A percentile compares a stretch with the other conserved stretches of the same genome.
These are phyloP conservation scores for Zarea fungicola DNA, from an alignment of 2,329 filamentous ascomycete genomes.

Conservation along the genomic window DNA sequence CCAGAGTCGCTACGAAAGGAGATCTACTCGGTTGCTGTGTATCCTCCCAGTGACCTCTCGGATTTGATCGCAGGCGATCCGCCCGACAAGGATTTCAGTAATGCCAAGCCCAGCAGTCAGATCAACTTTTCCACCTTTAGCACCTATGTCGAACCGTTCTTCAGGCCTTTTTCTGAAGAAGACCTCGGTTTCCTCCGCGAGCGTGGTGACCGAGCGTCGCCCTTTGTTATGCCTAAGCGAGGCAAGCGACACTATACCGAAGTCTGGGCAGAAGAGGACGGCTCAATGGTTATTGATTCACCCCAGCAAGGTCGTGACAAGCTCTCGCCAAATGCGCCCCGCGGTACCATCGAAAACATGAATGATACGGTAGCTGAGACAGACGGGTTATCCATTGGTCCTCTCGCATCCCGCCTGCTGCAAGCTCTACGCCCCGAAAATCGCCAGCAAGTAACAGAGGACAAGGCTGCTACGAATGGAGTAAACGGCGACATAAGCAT, in stretches of 20 bases:
- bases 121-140: slow-evolving; percentile 91
- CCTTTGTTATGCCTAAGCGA: slow-evolving; percentile 81
- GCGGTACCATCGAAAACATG: slow-evolving; percentile 81
- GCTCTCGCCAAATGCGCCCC: slow-evolving; percentile 72
- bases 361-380: slow-evolving; percentile 82
- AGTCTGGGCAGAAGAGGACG: slow-evolving; percentile 92
- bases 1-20: slow-evolving; percentile 77
- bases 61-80: slow-evolving; percentile 84
- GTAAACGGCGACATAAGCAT: slow-evolving; percentile 50
- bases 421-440: slow-evolving; percentile 76
- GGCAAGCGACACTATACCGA: slow-evolving; percentile 84
- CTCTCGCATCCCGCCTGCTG: slow-evolving; percentile 75
- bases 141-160: slow-evolving; percentile 88
- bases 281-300: slow-evolving; percentile 67
- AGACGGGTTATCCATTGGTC: slow-evolving; percentile 83
- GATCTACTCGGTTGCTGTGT: slow-evolving; percentile 82
- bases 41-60: slow-evolving; percentile 73
- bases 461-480: slow-evolving; percentile 46
- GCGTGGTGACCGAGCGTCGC: slow-evolving; percentile 73
- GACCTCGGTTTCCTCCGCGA: slow-evolving; percentile 91
- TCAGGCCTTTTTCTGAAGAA: slow-evolving; percentile 84
- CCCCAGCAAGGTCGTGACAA: slow-evolving; percentile 57
- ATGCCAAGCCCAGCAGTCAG: slow-evolving; percentile 86
- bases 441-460: slow-evolving; percentile 53
- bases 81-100: slow-evolving; percentile 93